Conservation (phyloP, 2,329 filamentous ascomycete species). For the Clonostachys rosea region DNA sequence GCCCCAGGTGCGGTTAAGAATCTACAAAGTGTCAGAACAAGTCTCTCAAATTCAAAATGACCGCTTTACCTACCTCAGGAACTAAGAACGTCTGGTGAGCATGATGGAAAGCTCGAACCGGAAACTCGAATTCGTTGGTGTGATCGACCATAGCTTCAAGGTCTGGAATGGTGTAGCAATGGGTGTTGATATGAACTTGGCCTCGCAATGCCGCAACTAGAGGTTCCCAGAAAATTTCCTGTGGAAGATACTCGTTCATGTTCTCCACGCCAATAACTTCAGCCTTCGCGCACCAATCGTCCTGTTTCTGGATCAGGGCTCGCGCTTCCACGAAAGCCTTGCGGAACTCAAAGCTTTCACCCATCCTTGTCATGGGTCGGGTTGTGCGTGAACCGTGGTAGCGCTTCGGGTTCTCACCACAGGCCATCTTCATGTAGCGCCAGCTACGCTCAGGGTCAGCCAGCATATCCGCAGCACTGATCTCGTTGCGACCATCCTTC, state of each 20-base stretch:
- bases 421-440: slow-evolving; percentile 76
- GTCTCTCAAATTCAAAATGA: neutral
- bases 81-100: slow-evolving; percentile 59
- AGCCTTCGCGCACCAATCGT: slow-evolving; percentile 63
- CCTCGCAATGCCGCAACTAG: slow-evolving; percentile 59
- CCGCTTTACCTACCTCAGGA: slow-evolving; percentile 43
- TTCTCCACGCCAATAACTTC: slow-evolving; percentile 41
- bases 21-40: slow-evolving; percentile 17
- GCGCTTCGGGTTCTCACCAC: slow-evolving; percentile 64
- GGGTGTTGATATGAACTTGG: slow-evolving; percentile 65
- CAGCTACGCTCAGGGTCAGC: slow-evolving; percentile 61
- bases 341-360: slow-evolving; percentile 66
- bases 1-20: slow-evolving; percentile 52
- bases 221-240: slow-evolving; percentile 54
- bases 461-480: slow-evolving; percentile 58
- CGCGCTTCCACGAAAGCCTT: slow-evolving; percentile 62
- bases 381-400: slow-evolving; percentile 47
- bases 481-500: slow-evolving; percentile 54
- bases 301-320: slow-evolving; percentile 51
- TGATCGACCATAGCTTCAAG: slow-evolving; percentile 66
- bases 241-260: slow-evolving; percentile 54
- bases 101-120: slow-evolving; percentile 64
- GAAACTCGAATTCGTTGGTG: slow-evolving; percentile 67
- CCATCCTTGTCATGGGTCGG: slow-evolving; percentile 36
- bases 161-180: slow-evolving; percentile 68